phyloP scores from a whole-genome alignment of 345 rosid species.

The Hibiscus mutabilis region DNA sequence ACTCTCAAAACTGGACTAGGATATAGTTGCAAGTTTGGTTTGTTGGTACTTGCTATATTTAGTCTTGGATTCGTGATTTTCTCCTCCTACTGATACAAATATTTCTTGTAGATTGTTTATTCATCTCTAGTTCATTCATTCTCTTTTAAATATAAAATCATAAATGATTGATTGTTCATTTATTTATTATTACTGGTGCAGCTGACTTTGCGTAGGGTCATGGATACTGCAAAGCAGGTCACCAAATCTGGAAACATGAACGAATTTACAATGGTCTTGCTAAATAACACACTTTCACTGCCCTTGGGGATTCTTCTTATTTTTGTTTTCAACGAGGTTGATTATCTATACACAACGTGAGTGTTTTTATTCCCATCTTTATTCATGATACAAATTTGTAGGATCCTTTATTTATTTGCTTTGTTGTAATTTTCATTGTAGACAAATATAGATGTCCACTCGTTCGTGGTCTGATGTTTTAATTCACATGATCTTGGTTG shows the following conservation, averaged over 20 bases:
- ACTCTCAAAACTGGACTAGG: not conserved
- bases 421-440: not conserved
- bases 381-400: not conserved
- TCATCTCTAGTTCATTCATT: not conserved
- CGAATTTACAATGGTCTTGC: constrained; percentile 96
- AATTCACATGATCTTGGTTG: not conserved
- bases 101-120: not conserved
- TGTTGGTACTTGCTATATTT: not conserved
- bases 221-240: constrained; percentile 95
- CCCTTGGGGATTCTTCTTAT: constrained; percentile 80
- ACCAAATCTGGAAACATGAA: constrained; percentile 88
- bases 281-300: constrained; percentile 84
- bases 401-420: not conserved
- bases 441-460: not conserved
- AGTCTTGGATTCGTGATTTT: not conserved
- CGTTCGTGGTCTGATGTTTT: not conserved
- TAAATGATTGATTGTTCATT: constrained; percentile 8
- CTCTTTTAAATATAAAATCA: constrained; percentile 1
- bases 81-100: not conserved
- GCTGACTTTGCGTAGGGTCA: constrained; percentile 85
- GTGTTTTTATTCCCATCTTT: constrained; percentile 18
- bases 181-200: constrained; percentile 31
- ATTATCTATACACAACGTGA: constrained; percentile 72
- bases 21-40: not conserved
- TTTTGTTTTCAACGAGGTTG: constrained; percentile 73